phyloP scores from a whole-genome alignment of 805 yeast species.

The Scheffersomyces lignosus region DNA sequence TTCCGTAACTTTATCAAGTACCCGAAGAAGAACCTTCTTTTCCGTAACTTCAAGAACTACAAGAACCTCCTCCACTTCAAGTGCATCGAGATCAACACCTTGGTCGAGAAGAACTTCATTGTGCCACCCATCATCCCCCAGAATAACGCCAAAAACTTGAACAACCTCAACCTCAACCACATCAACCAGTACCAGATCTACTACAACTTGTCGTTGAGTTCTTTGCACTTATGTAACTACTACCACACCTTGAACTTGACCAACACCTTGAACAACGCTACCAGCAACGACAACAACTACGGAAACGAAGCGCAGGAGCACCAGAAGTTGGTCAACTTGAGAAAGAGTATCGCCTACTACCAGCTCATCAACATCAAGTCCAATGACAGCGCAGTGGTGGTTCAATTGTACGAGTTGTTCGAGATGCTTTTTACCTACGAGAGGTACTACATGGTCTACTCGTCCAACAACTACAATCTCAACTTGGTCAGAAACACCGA shows the following conservation, averaged over 20 bases:
- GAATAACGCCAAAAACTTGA: constrained; percentile 4
- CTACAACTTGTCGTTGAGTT: constrained; percentile 29
- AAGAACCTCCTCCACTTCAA: constrained; percentile 26
- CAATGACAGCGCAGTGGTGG: constrained; percentile 16
- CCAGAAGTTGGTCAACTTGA: constrained; percentile 28
- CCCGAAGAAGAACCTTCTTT: constrained; percentile 15
- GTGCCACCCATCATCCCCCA: constrained; percentile 18
- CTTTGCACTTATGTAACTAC: constrained; percentile 30
- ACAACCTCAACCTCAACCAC: constrained; percentile 11
- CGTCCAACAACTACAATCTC: constrained; percentile 15
- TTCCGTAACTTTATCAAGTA: constrained; percentile 19
- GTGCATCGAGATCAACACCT: constrained; percentile 26
- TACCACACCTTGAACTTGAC: constrained; percentile 29
- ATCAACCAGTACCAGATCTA: constrained; percentile 26
- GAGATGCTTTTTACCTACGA: constrained; percentile 30
- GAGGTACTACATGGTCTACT: constrained; percentile 16
- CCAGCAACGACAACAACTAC: constrained; percentile 12
- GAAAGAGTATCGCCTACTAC: constrained; percentile 30
- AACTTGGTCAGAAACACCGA: constrained; percentile 13
- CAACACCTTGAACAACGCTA: constrained; percentile 17
- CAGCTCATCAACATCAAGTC: constrained; percentile 29
- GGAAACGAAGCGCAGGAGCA: constrained; percentile 26
- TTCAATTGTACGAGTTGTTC: constrained; percentile 31
- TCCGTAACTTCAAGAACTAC: constrained; percentile 21
- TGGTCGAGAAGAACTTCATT: constrained; percentile 20